Evolutionary conservation across 257 asterid genomes (phyloP), one percentile per base, ranked within the genome.

Genomic region (Nicotiana tomentosiformis): DNA sequence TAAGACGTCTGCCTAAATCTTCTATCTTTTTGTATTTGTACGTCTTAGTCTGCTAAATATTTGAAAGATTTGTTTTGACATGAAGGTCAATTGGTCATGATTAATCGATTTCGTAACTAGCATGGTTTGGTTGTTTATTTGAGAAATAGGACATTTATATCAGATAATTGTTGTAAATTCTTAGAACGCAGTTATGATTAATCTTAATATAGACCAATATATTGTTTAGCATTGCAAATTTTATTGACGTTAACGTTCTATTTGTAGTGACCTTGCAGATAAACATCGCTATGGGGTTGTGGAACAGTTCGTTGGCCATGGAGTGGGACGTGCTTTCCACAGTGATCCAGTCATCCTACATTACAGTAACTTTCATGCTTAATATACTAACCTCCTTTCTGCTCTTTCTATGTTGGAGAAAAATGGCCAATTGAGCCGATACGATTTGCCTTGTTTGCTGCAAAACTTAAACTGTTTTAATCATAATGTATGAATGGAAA

Each of bases 271-370:
- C 81, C 96, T 85, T 91, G 98, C 99, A 89, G 99, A 92, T 90
- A 89, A 91, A 86, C 90, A 91, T 84, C 61, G 83, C 20, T 92
- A 89, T 77, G 99, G 99, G 81, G 98, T 96, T 84, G 99, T 96
- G 67, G 84, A 93, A 87, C 95, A 96, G 77, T 96, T 94, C 7
- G 96, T 96, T 84, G 99, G 99, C 84, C 99, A 96, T 87, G 99
- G 99, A 84, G 97, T 96, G 81, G 99, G 99, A 78, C 90, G 91
- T 32, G 90, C 87, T 86, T 96, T 96, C 88, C 99, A 96, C 84
- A 89, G 98, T 26, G 97, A 93, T 84, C 99, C 99, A 17, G 93
- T 91, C 82, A 81, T 96, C 89, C 93, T 94, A 64, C 99, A 96
- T 85, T 87, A 85, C 89, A 92, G 99, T 96, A 94, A 88, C 16